phyloP scores from a whole-genome alignment of 345 rosid species.

The Psidium guajava region DNA sequence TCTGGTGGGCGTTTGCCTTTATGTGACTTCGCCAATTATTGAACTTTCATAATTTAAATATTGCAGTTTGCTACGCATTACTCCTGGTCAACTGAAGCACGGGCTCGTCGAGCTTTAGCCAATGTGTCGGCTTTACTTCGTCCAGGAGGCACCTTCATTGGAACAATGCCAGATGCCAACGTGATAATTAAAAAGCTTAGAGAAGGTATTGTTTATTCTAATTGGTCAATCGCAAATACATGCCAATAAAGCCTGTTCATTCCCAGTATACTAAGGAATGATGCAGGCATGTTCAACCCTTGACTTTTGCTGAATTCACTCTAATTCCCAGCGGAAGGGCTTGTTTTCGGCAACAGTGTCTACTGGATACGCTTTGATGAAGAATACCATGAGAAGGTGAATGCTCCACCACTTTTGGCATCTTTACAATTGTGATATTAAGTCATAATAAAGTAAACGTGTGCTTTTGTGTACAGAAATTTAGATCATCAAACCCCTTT shows the following conservation, averaged over 20 bases:
- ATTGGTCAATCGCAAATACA: background rate
- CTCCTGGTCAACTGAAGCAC: conserved; percentile 93
- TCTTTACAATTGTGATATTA: background rate
- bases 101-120: conserved; percentile 86
- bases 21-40: background rate
- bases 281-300: background rate
- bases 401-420: background rate
- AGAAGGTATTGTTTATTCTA: conserved; percentile 38
- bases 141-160: conserved; percentile 86
- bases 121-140: conserved; percentile 92
- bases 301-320: background rate
- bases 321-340: conserved; percentile 61
- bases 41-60: background rate
- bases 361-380: conserved; percentile 88
- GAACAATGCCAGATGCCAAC: conserved; percentile 99
- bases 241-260: background rate
- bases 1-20: background rate
- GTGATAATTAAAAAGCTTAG: conserved; percentile 80
- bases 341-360: conserved; percentile 66
- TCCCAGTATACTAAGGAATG: background rate
- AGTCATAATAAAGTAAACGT: conserved; percentile 3
- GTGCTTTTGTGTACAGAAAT: conserved; percentile 47
- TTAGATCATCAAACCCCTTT: conserved; percentile 64
- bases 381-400: conserved; percentile 71
- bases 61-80: conserved; percentile 95